Percentiles rank a stretch among this genome's conserved stretches.
These are phyloP conservation scores for Akanthomyces dipterigenus DNA, from an alignment of 2,329 filamentous ascomycete species.

Conservation along the genomic window DNA sequence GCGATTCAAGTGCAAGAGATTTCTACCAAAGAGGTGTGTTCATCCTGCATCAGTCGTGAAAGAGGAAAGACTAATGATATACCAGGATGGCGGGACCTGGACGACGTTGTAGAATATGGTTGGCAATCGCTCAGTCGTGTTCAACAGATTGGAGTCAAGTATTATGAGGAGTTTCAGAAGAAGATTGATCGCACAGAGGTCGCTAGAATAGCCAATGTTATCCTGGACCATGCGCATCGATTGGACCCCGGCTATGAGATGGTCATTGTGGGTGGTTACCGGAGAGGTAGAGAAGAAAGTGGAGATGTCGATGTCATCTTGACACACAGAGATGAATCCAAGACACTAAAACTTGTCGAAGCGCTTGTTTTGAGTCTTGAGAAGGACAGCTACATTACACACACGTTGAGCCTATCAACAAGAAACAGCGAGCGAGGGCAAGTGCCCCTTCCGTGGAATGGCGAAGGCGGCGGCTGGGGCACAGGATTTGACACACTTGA, in stretches of 20 bases:
- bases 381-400: conserved; percentile 63
- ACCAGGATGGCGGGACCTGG: conserved; percentile 68
- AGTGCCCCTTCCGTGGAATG: conserved; percentile 46
- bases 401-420: conserved; percentile 66
- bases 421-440: conserved; percentile 70
- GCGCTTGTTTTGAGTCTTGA: conserved; percentile 69
- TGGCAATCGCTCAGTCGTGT: conserved; percentile 70
- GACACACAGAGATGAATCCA: conserved; percentile 64
- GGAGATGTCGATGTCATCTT: conserved; percentile 86
- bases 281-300: conserved; percentile 64
- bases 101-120: conserved; percentile 77
- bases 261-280: conserved; percentile 71
- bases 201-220: conserved; percentile 55
- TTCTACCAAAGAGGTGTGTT: conserved; percentile 61
- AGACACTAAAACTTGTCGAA: conserved; percentile 64
- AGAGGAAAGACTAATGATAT: not conserved
- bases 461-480: conserved; percentile 28
- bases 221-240: conserved; percentile 60
- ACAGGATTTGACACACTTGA: conserved; percentile 81
- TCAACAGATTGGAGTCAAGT: conserved; percentile 92
- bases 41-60: not conserved
- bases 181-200: conserved; percentile 70
- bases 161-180: conserved; percentile 74
- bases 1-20: conserved; percentile 68
- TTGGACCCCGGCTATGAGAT: conserved; percentile 51